phyloP scores from a whole-genome alignment of 176 grass and related monocot genomes.

The Ensete ventricosum region DNA sequence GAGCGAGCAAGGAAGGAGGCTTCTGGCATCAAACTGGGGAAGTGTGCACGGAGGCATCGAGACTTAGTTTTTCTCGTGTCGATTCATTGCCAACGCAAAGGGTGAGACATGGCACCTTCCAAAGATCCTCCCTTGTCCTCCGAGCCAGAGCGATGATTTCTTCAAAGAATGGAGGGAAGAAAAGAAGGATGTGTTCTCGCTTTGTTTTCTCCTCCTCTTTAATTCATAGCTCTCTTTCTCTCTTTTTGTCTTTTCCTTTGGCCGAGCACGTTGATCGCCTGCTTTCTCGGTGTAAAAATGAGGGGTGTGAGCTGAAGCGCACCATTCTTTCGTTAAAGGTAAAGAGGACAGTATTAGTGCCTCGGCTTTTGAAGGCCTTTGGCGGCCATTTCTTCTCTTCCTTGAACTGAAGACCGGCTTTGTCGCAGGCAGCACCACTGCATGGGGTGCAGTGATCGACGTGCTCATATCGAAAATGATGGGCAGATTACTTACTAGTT shows the following conservation, averaged over 20 bases:
- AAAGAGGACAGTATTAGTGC: constrained; percentile 6
- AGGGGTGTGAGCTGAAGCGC: constrained; percentile 13
- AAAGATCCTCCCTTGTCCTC: constrained; percentile 52
- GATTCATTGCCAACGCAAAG: constrained; percentile 21
- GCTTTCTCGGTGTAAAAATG: constrained; percentile 12
- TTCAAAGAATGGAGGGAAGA: constrained; percentile 17
- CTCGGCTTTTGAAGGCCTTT: background rate
- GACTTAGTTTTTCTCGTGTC: constrained; percentile 28
- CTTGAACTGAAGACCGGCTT: background rate
- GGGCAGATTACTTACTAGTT: background rate
- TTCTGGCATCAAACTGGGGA: constrained; percentile 37
- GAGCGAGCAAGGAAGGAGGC: constrained; percentile 8
- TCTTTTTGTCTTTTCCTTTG: constrained; percentile 43
- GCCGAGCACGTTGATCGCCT: constrained; percentile 6
- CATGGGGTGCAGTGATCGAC: background rate
- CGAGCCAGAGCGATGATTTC: constrained; percentile 12
- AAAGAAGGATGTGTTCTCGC: background rate
- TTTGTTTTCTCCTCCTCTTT: constrained; percentile 5
- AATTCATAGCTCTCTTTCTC: constrained; percentile 24
- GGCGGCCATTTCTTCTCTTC: background rate
- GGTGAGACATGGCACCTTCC: constrained; percentile 43
- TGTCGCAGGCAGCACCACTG: background rate
- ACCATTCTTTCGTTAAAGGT: constrained; percentile 10
- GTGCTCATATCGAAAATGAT: background rate
- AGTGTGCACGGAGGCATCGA: constrained; percentile 23